Evolutionary conservation across 2,329 filamentous ascomycete species (phyloP), one percentile per base, ranked within the genome.

Genomic region (Clonostachys chloroleuca): DNA sequence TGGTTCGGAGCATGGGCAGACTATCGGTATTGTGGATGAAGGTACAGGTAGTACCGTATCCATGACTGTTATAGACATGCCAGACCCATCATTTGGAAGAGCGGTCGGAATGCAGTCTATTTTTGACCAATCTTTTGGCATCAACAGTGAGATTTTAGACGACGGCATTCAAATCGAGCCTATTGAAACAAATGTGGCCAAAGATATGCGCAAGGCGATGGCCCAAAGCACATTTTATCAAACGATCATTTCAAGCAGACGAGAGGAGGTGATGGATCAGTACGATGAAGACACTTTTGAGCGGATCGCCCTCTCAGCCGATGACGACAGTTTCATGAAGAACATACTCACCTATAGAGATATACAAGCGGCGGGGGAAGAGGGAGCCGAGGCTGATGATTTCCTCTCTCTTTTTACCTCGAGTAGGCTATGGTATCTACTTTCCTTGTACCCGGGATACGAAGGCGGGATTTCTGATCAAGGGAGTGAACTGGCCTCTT

Each of bases 141-240:
- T 99, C 69, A 97, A 97, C 57, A 80, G 87, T 0, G 94, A 99
- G 71, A 97, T 99, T 92, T 95, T 92, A 59, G 87, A 92, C 52
- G 94, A 99, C 55, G 94, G 94, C 10, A 80, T 99, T 1, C 80
- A 89, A 14, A 78, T 95, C 3, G 69, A 78, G 1, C 57, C 85
- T 0, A 83, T 83, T 2, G 87, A 88, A 14, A 86, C 85, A 49
- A 95, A 92, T 0, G 86, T 97, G 10, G 64, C 92, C 14, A 84
- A 87, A 36, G 92, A 96, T 61, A 95, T 96, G 87, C 83, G 87
- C 59, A 84, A 84, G 49, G 90, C 92, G 2, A 81, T 96, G 6
- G 70, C 82, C 1, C 85, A 89, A 43, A 87, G 84, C 37, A 89
- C 84, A 43, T 83, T 86, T 2, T 89, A 96, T 55, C 74, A 96